phyloP scores from a whole-genome alignment of 495 filamentous ascomycete genomes.

The Trichoderma asperelloides region DNA sequence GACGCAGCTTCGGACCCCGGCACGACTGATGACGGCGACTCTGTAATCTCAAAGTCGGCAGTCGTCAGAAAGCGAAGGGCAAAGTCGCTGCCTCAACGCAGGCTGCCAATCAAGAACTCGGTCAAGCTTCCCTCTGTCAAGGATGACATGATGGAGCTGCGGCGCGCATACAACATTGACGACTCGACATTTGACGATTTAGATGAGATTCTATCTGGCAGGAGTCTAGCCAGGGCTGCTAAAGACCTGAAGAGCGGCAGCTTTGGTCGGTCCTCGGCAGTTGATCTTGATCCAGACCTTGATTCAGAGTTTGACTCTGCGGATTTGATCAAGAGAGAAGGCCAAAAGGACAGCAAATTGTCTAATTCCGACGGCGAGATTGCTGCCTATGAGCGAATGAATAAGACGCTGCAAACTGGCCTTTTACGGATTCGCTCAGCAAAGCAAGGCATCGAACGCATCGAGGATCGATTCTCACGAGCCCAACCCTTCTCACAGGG shows the following conservation, averaged over 20 bases:
- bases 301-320: background rate
- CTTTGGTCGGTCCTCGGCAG: background rate
- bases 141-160: conserved; percentile 41
- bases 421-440: conserved; percentile 55
- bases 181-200: conserved; percentile 47
- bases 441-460: conserved; percentile 53
- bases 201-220: conserved; percentile 29
- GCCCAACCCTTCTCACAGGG: conserved; percentile 19
- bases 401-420: conserved; percentile 48
- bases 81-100: conserved; percentile 26
- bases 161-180: conserved; percentile 38
- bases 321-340: background rate
- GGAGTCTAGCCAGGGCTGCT: background rate
- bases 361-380: conserved; percentile 39
- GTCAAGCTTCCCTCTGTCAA: conserved; percentile 36
- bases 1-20: conserved; percentile 6
- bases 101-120: conserved; percentile 36
- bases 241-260: background rate
- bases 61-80: conserved; percentile 20
- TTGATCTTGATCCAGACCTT: background rate
- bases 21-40: conserved; percentile 6
- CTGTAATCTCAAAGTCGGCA: conserved; percentile 21
- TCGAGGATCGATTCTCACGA: conserved; percentile 52
- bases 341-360: background rate
- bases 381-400: conserved; percentile 48